A percentile compares a stretch with the other conserved stretches of the same genome.
These are phyloP conservation scores for Pseudogymnoascus verrucosus DNA, from an alignment of 2,329 filamentous ascomycete genomes.

Conservation along the genomic window DNA sequence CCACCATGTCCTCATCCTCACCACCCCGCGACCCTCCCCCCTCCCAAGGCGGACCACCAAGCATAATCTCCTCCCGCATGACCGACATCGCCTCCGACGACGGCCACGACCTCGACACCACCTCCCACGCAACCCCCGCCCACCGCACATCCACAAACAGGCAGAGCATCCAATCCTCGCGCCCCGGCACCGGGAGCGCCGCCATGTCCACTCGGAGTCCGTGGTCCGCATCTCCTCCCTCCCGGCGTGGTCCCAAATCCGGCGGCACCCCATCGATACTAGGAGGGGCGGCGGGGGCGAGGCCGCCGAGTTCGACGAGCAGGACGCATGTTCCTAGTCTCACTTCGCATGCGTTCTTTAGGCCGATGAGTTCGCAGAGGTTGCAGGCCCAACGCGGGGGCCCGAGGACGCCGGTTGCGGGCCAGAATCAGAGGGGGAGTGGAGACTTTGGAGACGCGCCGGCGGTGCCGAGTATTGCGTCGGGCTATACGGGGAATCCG, in stretches of 20 bases:
- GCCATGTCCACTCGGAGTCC: constrained; percentile 38
- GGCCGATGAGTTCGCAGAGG: constrained; percentile 92
- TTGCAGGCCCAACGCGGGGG: constrained; percentile 79
- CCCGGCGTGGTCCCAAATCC: constrained; percentile 35
- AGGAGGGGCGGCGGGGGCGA: constrained; percentile 35
- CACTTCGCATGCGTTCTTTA: constrained; percentile 85
- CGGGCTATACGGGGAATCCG: constrained; percentile 52
- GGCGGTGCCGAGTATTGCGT: constrained; percentile 33
- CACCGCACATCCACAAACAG: constrained; percentile 29
- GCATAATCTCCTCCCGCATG: constrained; percentile 47
- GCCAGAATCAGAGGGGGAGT: constrained; percentile 24
- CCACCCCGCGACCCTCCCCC: background rate
- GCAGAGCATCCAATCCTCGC: constrained; percentile 36
- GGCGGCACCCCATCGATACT: background rate
- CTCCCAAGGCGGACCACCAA: constrained; percentile 32
- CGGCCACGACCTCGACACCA: constrained; percentile 31
- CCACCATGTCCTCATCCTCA: background rate
- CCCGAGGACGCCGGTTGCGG: constrained; percentile 33
- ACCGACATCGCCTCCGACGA: constrained; percentile 48
- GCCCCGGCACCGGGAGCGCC: constrained; percentile 47
- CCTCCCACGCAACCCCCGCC: constrained; percentile 30
- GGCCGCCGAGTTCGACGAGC: constrained; percentile 60
- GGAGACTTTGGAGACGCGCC: constrained; percentile 36
- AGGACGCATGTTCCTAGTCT: constrained; percentile 85
- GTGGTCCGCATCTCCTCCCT: constrained; percentile 48